Evolutionary conservation across 164 flowering plant species (phyloP).

Genomic region (Santalum album): DNA sequence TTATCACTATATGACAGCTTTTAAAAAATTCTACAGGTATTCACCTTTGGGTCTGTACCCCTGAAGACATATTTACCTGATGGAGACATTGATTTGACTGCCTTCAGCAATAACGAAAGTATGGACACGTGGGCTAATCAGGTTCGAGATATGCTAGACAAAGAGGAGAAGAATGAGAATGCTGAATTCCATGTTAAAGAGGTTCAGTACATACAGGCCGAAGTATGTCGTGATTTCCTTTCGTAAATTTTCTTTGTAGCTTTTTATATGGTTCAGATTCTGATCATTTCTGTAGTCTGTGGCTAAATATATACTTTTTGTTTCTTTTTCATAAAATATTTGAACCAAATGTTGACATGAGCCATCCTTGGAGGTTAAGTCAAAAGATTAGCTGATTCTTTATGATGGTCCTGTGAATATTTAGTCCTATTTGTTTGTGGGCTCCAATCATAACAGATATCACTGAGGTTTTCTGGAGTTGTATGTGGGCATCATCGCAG

Average conservation of each 20-base stretch:
- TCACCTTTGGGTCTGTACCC: slow-evolving; percentile 94
- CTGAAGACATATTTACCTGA: slow-evolving; percentile 95
- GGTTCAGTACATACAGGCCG: slow-evolving; percentile 95
- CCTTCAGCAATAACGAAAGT: slow-evolving; percentile 55
- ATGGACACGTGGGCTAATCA: slow-evolving; percentile 77
- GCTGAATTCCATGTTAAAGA: slow-evolving; percentile 95
- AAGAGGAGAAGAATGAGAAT: slow-evolving; percentile 83
- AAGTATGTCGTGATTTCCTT: slow-evolving; percentile 34
- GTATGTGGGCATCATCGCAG: too few species aligned
- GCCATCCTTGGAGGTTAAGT: too few species aligned
- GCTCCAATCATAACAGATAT: too few species aligned
- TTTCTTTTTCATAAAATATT: too few species aligned
- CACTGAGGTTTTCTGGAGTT: too few species aligned
- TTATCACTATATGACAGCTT: not conserved
- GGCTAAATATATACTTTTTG: too few species aligned
- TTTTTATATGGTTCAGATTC: not conserved
- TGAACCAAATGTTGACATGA: too few species aligned
- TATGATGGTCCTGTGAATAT: too few species aligned
- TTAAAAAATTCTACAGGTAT: slow-evolving; percentile 68
- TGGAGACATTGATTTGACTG: slow-evolving; percentile 91
- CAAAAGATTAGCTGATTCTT: too few species aligned
- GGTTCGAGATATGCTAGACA: slow-evolving; percentile 77
- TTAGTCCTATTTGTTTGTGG: too few species aligned
- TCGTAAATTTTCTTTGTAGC: not conserved
- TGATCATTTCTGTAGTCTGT: not conserved